Base-by-base conservation (phyloP, 306 rosid species). In the Vigna trinervia region DNA sequence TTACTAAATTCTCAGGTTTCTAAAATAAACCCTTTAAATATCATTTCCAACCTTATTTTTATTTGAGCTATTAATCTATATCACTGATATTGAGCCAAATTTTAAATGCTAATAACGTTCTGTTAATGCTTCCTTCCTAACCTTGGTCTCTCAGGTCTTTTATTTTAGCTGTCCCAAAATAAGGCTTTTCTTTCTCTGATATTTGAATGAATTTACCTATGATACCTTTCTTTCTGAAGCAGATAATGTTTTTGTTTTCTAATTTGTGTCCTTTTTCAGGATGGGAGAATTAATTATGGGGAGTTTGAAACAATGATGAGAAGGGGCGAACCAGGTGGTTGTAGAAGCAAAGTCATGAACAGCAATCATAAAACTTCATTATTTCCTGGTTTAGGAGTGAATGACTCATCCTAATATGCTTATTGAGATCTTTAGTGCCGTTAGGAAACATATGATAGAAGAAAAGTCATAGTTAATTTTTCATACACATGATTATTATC, bases 291-390 rank as follows among this genome's bases (percentile, higher is more conserved):
- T 41, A 96, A 94, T 85, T 94, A 88, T 53, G 91, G 68, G n/a
- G 98, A 94, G 80, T 94, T 94, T 85, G 88, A 80, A 13, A 94
- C 98, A 17, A 94, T 92, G 98, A 94, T 94, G 98, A 90, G 81
- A 68, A 77, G 80, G 79, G 95, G 88, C 1, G 94, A 89, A 38
- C 89, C 78, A 56, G 89, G 67, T 19, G 17, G 76, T 4, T 92
- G 96, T 56, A 81, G 90, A 78, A 86, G 76, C 84, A 87, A 93
- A 83, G 86, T 86, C 54, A 73, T 80, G 85, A 85, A 88, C 81
- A 84, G 70, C 77, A 92, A 86, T 82, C 62, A 87, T 84, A 91
- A 85, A 87, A 83, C 84, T 92, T 92, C 73, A 92, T 74, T 73
- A 61, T 94, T 80, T 93, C 88, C 8, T 14, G 96, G 91, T 52